phyloP scores from a whole-genome alignment of 75 land plant species.

The Picea sitchensis region DNA sequence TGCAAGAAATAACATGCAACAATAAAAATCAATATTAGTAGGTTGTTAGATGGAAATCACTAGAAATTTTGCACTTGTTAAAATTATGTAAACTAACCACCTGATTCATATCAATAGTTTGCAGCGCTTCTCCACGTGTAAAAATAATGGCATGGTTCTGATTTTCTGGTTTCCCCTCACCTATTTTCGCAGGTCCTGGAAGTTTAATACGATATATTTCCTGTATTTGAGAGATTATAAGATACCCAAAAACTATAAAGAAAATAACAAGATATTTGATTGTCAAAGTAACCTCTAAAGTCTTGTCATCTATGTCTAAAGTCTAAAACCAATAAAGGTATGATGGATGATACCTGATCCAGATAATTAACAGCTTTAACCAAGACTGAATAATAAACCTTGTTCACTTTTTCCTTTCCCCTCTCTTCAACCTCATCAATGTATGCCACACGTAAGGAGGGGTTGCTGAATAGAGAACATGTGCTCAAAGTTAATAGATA shows the following conservation, averaged over 20 bases:
- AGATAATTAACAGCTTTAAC: constrained; percentile 83
- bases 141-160: constrained; percentile 99
- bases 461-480: constrained; percentile 47
- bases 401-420: constrained; percentile 64
- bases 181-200: constrained; percentile 83
- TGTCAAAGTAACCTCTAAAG: neutral
- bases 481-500: neutral
- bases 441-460: constrained; percentile 95
- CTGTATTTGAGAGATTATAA: constrained; percentile 24
- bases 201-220: constrained; percentile 96
- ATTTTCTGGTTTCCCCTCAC: constrained; percentile 99
- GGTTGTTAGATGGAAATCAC: neutral
- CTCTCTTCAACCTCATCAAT: constrained; percentile 96
- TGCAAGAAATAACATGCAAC: constrained; percentile 15
- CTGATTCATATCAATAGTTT: constrained; percentile 99
- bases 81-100: constrained; percentile 22
- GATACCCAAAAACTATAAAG: neutral
- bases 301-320: neutral
- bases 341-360: constrained; percentile 61
- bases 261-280: neutral
- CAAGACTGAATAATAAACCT: constrained; percentile 92
- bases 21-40: constrained; percentile 1
- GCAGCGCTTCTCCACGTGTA: constrained; percentile 94
- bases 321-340: neutral
- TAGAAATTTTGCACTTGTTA: neutral